Conservation (phyloP, 331 rosid species). For the Quercus lobata region DNA sequence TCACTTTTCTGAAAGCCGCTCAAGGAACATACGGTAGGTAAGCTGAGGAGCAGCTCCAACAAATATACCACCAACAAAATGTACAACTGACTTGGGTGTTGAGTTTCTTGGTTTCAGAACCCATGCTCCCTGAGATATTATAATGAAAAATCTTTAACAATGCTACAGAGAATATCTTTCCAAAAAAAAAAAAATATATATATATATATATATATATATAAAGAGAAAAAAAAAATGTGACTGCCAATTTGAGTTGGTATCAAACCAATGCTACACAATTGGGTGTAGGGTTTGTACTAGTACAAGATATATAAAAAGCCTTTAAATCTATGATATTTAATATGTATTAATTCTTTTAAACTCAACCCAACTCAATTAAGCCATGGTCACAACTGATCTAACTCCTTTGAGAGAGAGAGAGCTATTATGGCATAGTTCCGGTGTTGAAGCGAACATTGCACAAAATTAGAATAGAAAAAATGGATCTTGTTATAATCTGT, state of each 20-base stretch:
- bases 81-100: constrained; percentile 68
- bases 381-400: no score
- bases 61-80: constrained; percentile 96
- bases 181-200: background rate
- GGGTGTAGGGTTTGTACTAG: background rate
- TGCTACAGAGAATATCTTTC: constrained; percentile 1
- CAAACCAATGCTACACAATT: constrained; percentile 3
- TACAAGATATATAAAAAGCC: background rate
- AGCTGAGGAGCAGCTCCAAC: constrained; percentile 99
- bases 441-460: background rate
- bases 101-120: constrained; percentile 72
- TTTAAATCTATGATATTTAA: no score
- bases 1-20: constrained; percentile 83
- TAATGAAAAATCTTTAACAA: constrained; percentile 7
- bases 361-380: background rate
- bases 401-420: background rate
- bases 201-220: no score
- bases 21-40: constrained; percentile 88
- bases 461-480: background rate
- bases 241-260: background rate
- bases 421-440: background rate
- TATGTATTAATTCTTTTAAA: no score
- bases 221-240: background rate
- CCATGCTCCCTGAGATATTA: constrained; percentile 83
- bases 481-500: background rate